A percentile compares a stretch with the other conserved stretches of the same genome.
Conservation (phyloP, 2,329 filamentous ascomycete species). For the Epicoccum nigrum region DNA sequence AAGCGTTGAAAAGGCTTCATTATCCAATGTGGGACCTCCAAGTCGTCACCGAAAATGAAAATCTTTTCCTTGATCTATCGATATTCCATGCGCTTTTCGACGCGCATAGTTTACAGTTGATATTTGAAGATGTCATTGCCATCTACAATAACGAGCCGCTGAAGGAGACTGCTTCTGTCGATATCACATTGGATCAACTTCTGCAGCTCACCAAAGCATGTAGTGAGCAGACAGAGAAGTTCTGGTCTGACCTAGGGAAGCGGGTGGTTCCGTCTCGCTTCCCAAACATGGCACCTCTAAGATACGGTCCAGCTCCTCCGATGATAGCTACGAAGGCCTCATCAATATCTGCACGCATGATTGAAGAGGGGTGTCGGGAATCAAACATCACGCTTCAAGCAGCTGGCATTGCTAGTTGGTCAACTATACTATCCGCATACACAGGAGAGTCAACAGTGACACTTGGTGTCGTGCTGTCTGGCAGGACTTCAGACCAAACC, state of each 20-base stretch:
- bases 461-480: conserved; percentile 82
- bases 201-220: conserved; percentile 46
- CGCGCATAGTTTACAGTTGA: conserved; percentile 70
- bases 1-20: conserved; percentile 56
- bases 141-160: conserved; percentile 42
- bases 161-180: conserved; percentile 45
- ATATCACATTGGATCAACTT: conserved; percentile 53
- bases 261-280: conserved; percentile 70
- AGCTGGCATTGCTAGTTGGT: conserved; percentile 78
- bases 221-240: conserved; percentile 49
- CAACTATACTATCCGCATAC: conserved; percentile 75
- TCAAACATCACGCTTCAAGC: conserved; percentile 77
- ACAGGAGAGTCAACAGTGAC: conserved; percentile 74
- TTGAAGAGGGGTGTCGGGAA: conserved; percentile 64
- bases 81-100: conserved; percentile 88
- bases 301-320: conserved; percentile 44
- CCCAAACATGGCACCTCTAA: conserved; percentile 73
- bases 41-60: conserved; percentile 48
- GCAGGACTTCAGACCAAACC: conserved; percentile 67
- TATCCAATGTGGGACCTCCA: conserved; percentile 68
- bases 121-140: conserved; percentile 66
- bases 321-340: conserved; percentile 48
- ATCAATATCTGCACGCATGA: conserved; percentile 47
- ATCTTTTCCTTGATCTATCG: conserved; percentile 54
- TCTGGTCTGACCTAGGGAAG: conserved; percentile 67